Percentiles rank a stretch among this genome's conserved stretches.
phyloP scores from a whole-genome alignment of 2,329 filamentous ascomycete species.

The Penicillium paneum region DNA sequence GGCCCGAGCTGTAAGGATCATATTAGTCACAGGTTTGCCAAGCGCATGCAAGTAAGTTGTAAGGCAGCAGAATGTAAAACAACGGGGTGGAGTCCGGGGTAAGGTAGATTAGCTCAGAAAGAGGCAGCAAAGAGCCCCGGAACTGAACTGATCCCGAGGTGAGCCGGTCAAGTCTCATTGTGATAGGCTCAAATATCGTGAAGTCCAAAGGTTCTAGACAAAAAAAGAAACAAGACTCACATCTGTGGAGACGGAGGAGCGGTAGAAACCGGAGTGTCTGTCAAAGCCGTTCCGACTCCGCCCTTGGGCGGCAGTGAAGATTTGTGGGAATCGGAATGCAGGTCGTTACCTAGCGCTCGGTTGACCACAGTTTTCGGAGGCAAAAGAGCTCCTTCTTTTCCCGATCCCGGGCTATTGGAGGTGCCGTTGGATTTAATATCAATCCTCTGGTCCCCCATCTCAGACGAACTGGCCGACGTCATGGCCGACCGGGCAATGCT shows the following conservation, averaged over 20 bases:
- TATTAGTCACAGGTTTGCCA: slow-evolving; percentile 5
- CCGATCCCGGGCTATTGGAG: slow-evolving; percentile 24
- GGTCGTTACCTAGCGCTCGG: slow-evolving; percentile 43
- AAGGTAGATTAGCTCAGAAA: slow-evolving; percentile 7
- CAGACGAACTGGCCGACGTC: slow-evolving; percentile 34
- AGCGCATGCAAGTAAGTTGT: not conserved
- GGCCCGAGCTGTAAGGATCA: slow-evolving; percentile 20
- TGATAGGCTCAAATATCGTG: not conserved
- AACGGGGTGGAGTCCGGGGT: not conserved
- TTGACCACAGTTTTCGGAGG: slow-evolving; percentile 41
- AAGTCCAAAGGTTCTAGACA: slow-evolving; percentile 8
- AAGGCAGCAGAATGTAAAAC: slow-evolving; percentile 1
- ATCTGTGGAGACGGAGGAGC: slow-evolving; percentile 61
- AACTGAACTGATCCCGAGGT: not conserved
- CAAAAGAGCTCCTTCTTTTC: slow-evolving; percentile 34
- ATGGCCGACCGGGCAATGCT: slow-evolving; percentile 51
- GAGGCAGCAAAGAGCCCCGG: not conserved
- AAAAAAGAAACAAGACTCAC: slow-evolving; percentile 44
- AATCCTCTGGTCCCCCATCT: slow-evolving; percentile 22
- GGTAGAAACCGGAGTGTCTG: slow-evolving; percentile 62
- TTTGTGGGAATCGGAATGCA: slow-evolving; percentile 40
- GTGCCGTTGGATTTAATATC: slow-evolving; percentile 21
- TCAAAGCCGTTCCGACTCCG: slow-evolving; percentile 54
- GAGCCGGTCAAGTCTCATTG: not conserved
- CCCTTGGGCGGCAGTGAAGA: slow-evolving; percentile 38